Base-by-base conservation (phyloP, 2,329 filamentous ascomycete genomes). In the Thelonectria blattea region DNA sequence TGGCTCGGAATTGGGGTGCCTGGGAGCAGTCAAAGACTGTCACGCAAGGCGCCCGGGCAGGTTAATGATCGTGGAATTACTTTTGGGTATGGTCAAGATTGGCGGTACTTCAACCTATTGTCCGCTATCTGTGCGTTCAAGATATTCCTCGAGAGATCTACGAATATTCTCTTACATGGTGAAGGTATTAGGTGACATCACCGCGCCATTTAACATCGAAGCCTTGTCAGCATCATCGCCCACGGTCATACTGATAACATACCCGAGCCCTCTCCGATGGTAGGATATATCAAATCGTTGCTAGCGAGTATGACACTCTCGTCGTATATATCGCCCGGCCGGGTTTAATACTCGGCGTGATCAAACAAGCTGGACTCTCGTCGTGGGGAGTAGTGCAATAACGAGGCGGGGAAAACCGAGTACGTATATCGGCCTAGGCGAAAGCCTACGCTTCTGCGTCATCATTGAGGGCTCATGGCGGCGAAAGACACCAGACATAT, bases 151-250 rank as follows among this genome's bases (percentile, higher is more conserved):
- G 43, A 64, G 55, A 45, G 63, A 60, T 42, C 27, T 42, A 3
- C 66, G 62, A 2, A 65, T 14, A 10, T 51, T 18, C 37, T 66
- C 65, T 14, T 68, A 65, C 62, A 62, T 60, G 46, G 50, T 58
- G n/a, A 66, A 66, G 2, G 66, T 67, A 42, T 68, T 66, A 5
- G 66, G 66, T n/a, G 55, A 66, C 65, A 67, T 65, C 32, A 59
- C 32, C 2, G 60, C 63, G 17, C 66, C 65, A 41, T 67, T 68
- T 2, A 60, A 66, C 8, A 52, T 63, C 65, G 10, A 27, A 30
- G 24, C 42, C 46, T 15, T 2, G 17, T 30, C 9, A 56, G 32
- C 18, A 15, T 43, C 34, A 24, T 11, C n/a, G 3, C 1, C n/a
- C 22, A 9, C 15, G 10, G 15, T 12, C n/a, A n/a, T 30, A 9